These are phyloP conservation scores for Fraxinus platypoda DNA, from an alignment of 305 asterid species.

Conservation along the genomic window DNA sequence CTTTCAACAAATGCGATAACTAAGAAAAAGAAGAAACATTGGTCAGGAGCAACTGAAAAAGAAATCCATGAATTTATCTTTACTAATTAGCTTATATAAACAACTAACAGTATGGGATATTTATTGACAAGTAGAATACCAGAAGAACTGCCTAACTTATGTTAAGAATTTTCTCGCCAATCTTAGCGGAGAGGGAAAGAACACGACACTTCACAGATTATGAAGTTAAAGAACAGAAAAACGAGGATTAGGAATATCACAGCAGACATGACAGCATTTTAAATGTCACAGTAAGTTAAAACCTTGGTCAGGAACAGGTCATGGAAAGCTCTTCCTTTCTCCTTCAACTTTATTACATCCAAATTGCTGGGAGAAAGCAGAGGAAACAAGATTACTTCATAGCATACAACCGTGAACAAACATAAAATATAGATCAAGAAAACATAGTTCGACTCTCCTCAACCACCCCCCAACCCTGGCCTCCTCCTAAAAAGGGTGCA, in stretches of 20 bases:
- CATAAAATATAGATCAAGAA: neutral
- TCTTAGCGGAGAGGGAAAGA: neutral
- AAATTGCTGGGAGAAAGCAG: slow-evolving; percentile 55
- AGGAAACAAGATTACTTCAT: slow-evolving; percentile 16
- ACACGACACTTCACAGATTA: neutral
- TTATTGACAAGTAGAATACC: slow-evolving; percentile 13
- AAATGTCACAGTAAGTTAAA: neutral
- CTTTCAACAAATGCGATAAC: slow-evolving; percentile 92
- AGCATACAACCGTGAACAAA: slow-evolving; percentile 11
- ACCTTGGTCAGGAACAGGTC: slow-evolving; percentile 94
- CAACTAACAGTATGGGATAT: neutral
- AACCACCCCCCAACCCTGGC: slow-evolving; percentile 1
- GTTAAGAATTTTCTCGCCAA: neutral
- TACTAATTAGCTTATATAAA: slow-evolving; percentile 4
- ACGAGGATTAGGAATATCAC: neutral
- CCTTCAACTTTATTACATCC: slow-evolving; percentile 90
- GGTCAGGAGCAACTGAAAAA: slow-evolving; percentile 28
- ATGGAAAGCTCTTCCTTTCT: slow-evolving; percentile 87
- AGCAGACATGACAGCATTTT: neutral
- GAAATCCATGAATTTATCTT: neutral
- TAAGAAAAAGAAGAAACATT: slow-evolving; percentile 39
- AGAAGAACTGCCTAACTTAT: slow-evolving; percentile 1
- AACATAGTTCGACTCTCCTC: neutral
- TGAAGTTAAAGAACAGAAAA: neutral
- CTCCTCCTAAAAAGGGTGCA: neutral